These are phyloP conservation scores for California macrophylla DNA, from an alignment of 441 rosid species.

Conservation along the genomic window DNA sequence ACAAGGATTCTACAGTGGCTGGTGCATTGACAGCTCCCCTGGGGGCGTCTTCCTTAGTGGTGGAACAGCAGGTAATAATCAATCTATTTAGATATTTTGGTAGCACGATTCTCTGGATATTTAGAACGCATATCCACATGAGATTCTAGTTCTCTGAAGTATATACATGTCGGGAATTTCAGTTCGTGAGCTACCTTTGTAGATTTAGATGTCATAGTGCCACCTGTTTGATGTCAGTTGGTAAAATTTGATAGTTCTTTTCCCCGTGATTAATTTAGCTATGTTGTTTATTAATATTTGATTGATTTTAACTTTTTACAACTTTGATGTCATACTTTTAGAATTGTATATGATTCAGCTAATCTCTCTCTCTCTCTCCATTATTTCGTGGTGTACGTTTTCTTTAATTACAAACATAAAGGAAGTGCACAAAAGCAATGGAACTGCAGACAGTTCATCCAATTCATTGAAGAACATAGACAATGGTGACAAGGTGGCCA, in stretches of 20 bases:
- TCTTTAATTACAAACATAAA: slow-evolving; percentile 20
- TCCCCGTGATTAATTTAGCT: slow-evolving; percentile 3
- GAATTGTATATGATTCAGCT: neutral
- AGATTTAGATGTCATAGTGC: neutral
- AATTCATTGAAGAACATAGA: slow-evolving; percentile 31
- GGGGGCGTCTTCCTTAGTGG: slow-evolving; percentile 83
- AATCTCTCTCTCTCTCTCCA: neutral
- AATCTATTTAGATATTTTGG: slow-evolving; percentile 8
- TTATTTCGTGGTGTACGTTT: neutral
- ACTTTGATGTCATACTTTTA: neutral
- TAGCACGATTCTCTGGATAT: neutral
- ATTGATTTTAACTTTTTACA: neutral
- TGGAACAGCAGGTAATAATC: slow-evolving; percentile 53
- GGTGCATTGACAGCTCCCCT: slow-evolving; percentile 90
- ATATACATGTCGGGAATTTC: neutral
- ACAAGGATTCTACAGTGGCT: slow-evolving; percentile 51
- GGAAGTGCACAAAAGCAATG: slow-evolving; percentile 30
- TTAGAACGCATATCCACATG: neutral
- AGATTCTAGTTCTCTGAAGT: neutral
- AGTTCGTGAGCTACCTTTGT: neutral
- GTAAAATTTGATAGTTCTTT: slow-evolving; percentile 4
- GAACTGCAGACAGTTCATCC: slow-evolving; percentile 29
- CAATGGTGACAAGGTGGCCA: slow-evolving; percentile 30
- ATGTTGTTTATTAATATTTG: neutral
- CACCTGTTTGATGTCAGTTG: neutral